Evolutionary conservation across 2,329 filamentous ascomycete species (phyloP).

Genomic region (Diaporthe destruens): DNA sequence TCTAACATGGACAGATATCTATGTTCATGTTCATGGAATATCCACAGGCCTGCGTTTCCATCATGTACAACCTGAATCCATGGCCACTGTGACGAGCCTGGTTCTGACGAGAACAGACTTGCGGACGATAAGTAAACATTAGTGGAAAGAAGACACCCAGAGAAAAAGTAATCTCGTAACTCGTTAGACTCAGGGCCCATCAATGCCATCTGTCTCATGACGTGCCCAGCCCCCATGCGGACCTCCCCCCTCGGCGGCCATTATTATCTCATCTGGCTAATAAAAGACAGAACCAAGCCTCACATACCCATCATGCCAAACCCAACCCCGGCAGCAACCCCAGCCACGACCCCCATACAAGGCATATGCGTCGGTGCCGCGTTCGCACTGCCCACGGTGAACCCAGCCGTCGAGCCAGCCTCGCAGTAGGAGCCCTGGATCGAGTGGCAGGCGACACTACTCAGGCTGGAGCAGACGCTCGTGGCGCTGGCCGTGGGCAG

Average conservation of each 20-base stretch:
- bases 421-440: constrained; percentile 58
- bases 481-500: constrained; percentile 59
- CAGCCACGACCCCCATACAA: constrained; percentile 45
- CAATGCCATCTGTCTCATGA: neutral
- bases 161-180: neutral
- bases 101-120: neutral
- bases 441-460: constrained; percentile 63
- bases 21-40: neutral
- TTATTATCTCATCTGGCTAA: neutral
- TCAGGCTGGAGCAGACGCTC: constrained; percentile 68
- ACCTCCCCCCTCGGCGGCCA: neutral
- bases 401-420: constrained; percentile 46
- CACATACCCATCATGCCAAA: constrained; percentile 41
- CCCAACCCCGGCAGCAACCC: constrained; percentile 44
- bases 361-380: constrained; percentile 45
- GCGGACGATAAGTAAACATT: constrained; percentile 12
- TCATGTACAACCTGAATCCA: constrained; percentile 7
- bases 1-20: constrained; percentile 3
- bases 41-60: neutral
- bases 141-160: neutral
- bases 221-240: neutral
- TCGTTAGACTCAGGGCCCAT: neutral
- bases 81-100: neutral
- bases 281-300: neutral
- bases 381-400: constrained; percentile 46